These are phyloP conservation scores for Setomelanomma holmii DNA, from an alignment of 2,329 filamentous ascomycete species.

Conservation along the genomic window DNA sequence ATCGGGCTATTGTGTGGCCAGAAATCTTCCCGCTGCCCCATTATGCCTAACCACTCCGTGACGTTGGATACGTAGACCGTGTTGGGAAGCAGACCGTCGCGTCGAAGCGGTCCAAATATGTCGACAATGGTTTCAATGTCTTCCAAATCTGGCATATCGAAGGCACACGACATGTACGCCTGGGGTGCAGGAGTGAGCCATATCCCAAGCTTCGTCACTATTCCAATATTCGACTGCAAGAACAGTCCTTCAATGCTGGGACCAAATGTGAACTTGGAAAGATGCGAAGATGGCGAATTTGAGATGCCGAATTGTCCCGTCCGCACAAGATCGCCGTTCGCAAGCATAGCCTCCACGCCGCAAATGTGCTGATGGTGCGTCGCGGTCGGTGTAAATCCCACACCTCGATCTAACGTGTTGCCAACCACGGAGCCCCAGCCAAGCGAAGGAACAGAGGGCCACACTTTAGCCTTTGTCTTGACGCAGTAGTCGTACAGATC, in stretches of 20 bases:
- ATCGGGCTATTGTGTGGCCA: constrained; percentile 55
- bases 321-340: constrained; percentile 41
- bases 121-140: constrained; percentile 57
- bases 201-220: constrained; percentile 53
- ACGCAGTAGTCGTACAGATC: constrained; percentile 44
- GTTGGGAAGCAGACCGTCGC: constrained; percentile 53
- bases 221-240: constrained; percentile 60
- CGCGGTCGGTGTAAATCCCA: constrained; percentile 51
- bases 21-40: constrained; percentile 52
- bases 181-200: constrained; percentile 48
- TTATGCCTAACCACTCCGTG: constrained; percentile 56
- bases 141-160: constrained; percentile 56
- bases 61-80: constrained; percentile 56
- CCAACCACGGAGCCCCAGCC: constrained; percentile 46
- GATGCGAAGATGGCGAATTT: constrained; percentile 50
- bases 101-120: constrained; percentile 53
- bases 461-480: constrained; percentile 39
- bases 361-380: constrained; percentile 48
- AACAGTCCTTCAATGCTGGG: constrained; percentile 56
- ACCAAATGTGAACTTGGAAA: constrained; percentile 48
- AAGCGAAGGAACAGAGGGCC: constrained; percentile 42
- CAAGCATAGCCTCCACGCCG: constrained; percentile 48
- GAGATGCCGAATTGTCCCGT: constrained; percentile 52
- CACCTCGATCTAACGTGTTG: constrained; percentile 52
- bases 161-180: constrained; percentile 57